Conservation (phyloP, 441 rosid species). For the Jatropha podagrica region DNA sequence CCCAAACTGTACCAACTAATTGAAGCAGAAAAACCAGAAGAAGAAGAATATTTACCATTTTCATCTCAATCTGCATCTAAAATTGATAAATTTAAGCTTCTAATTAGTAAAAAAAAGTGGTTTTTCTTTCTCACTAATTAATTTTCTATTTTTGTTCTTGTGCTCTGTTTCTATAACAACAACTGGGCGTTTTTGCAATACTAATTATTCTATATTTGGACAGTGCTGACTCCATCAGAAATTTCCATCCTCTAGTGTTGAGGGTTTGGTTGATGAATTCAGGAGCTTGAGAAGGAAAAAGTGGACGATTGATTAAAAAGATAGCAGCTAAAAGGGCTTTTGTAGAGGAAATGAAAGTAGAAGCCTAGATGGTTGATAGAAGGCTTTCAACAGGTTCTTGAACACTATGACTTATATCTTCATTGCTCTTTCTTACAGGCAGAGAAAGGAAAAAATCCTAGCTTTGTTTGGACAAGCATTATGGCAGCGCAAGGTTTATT, state of each 20-base stretch:
- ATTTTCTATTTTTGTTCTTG: conserved; percentile 33
- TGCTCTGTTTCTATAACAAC: conserved; percentile 50
- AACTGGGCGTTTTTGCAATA: conserved; percentile 55
- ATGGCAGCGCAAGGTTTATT: too few relatives aligned
- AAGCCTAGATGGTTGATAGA: neutral
- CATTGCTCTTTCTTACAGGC: too few relatives aligned
- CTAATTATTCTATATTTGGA: conserved; percentile 76
- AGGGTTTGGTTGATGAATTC: conserved; percentile 75
- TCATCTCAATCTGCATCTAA: conserved; percentile 30
- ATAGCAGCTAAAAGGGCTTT: conserved; percentile 53
- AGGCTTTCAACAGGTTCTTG: too few relatives aligned
- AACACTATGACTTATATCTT: too few relatives aligned
- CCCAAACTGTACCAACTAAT: conserved; percentile 36
- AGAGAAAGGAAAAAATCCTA: too few relatives aligned
- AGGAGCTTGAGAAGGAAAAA: conserved; percentile 86
- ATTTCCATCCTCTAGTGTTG: conserved; percentile 69
- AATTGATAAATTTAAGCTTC: conserved; percentile 65
- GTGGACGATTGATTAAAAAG: conserved; percentile 52
- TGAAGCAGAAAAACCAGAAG: conserved; percentile 18
- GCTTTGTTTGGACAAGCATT: too few relatives aligned
- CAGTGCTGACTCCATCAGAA: conserved; percentile 42
- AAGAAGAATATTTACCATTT: conserved; percentile 30
- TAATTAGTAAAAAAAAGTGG: conserved; percentile 79
- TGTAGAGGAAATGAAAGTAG: conserved; percentile 58
- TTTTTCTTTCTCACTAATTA: conserved; percentile 56